Evolutionary conservation across 768 basidiomycete genomes (phyloP).

Genomic region (Calocybe gangraenosa): DNA sequence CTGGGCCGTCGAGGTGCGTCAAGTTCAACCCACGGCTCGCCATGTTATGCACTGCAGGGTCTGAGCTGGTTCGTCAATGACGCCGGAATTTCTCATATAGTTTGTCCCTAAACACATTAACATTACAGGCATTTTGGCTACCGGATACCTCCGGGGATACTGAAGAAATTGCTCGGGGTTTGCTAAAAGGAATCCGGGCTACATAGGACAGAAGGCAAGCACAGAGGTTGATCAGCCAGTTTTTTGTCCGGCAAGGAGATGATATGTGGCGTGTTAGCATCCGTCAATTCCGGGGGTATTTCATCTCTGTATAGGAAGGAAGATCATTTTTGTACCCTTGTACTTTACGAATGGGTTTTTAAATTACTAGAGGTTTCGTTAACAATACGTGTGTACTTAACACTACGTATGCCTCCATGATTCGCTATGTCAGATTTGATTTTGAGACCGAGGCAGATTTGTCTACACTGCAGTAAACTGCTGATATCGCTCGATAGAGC

Average conservation of each 20-base stretch:
- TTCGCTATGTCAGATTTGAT: no score
- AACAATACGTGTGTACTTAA: no score
- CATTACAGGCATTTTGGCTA: slow-evolving; percentile 41
- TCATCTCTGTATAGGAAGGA: no score
- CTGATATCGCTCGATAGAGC: no score
- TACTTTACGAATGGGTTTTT: no score
- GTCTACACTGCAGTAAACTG: no score
- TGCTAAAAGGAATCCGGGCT: slow-evolving; percentile 48
- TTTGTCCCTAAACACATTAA: slow-evolving; percentile 5
- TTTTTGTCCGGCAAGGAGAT: no score
- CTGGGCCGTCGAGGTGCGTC: slow-evolving; percentile 81
- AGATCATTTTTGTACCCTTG: no score
- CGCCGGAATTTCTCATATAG: neutral
- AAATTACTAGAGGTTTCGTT: no score
- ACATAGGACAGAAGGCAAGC: neutral
- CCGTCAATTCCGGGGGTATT: neutral
- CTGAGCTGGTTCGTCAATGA: slow-evolving; percentile 62
- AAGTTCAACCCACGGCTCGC: slow-evolving; percentile 85
- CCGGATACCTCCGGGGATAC: slow-evolving; percentile 60
- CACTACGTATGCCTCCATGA: no score
- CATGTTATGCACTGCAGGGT: slow-evolving; percentile 84
- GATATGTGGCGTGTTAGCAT: no score
- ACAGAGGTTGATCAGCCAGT: neutral
- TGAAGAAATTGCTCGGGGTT: slow-evolving; percentile 67
- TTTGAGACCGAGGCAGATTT: no score